Base-by-base conservation (phyloP, 495 filamentous ascomycete species). In the Sordaria brevicollis region DNA sequence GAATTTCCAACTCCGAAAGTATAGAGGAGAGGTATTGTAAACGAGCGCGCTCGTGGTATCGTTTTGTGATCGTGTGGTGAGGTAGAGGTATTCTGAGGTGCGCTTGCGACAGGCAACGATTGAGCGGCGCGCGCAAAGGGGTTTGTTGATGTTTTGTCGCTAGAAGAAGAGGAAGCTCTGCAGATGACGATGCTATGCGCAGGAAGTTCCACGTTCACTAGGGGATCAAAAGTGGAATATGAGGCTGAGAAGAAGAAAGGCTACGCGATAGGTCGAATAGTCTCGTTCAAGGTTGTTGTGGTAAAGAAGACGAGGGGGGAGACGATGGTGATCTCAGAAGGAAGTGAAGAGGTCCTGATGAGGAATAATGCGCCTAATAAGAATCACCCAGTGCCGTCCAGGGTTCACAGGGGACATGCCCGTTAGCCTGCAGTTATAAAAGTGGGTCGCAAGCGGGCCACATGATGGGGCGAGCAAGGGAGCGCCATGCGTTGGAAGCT, bases 301-400 rank as follows among this genome's bases (percentile, higher is more conserved):
- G 49, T 57, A 29, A 6, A 62, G 13, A 62, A 29, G 66, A 43
- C 25, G 35, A 41, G 67, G 54, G 57, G 72, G 65, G 73, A 70
- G 71, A 68, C 65, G 67, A 70, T 57, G 67, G 69, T 41, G 68
- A 66, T 33, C 68, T 68, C 67, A 35, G 71, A 68, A 37, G 39
- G 71, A 66, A 68, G 68, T 62, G 17, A 67, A 35, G 33, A 36
- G 54, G 57, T 33, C 35, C 33, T 39, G 31, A 68, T 72, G 71
- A 71, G 75, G 74, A 73, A 75, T 74, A 78, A 78, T 76, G 76
- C 76, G 76, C 78, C 72, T 76, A 78, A 78, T 79, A 78, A 79
- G 77, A 76, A 31, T 35, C 34, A 38, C 67, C 34, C 67, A 67
- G 43, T 62, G 34, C 54, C 62, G 35, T 57, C 62, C 39, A 71